Evolutionary conservation across 345 rosid species (phyloP), one percentile per base, ranked within the genome.

Genomic region (Arabidopsis arenosa): DNA sequence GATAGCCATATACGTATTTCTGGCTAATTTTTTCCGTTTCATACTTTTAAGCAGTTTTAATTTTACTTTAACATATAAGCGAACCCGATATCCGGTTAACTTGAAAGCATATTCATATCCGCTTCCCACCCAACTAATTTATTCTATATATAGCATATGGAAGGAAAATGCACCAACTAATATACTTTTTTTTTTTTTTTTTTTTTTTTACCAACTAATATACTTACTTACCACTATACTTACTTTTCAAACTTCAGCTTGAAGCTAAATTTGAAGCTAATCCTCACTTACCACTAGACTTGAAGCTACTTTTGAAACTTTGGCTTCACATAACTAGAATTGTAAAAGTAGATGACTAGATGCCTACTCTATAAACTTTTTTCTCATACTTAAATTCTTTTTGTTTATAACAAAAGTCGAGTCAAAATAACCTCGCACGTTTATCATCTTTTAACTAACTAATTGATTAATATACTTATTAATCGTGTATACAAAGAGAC

Each of bases 321-420:
- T 52, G 43, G 58, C 41, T 62, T 76, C 41, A 62, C 18, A 21
- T 30, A 62, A 33, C 5, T 35, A 58, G 39, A 18, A 32, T 40
- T 59, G n/a, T 14, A 21, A 75, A 75, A 52, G 69, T 11, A 61
- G 47, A 59, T 75, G 79, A 61, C 74, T 75, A 76, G 75, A 76
- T 55, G 48, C 69, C 79, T 67, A 75, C 48, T 32, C 63, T 68
- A 10, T 30, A 60, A 10, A 41, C 39, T 43, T 41, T 61, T 45
- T 58, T 21, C 26, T 41, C 55, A 12, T 40, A 30, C 15, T 68
- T 52, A n/a, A 9, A 67, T 32, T n/a, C 35, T 11, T 17, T 17
- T 12, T 39, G 37, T 9, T 26, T 17, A 40, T 30, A 51, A 3
- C 40, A 75, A 68, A 59, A 51, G 32, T 48, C 32, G 54, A 52